Conservation (phyloP, 352 stramenopile species). For the Phytophthora aleatoria region DNA sequence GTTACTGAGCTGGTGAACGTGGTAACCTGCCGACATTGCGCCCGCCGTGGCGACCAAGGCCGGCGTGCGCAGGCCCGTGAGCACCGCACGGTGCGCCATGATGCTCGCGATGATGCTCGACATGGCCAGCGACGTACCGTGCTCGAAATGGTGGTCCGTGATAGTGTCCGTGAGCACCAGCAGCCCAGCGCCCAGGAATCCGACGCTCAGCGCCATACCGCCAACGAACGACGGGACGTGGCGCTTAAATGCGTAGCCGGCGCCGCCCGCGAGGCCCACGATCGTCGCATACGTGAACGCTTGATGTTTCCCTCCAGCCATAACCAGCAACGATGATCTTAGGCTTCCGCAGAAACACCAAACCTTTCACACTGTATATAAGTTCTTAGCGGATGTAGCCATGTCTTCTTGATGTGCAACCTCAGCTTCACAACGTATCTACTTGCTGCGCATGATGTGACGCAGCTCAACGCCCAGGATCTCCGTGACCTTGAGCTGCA, state of each 20-base stretch:
- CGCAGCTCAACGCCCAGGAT: conserved; percentile 86
- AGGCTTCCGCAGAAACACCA: neutral
- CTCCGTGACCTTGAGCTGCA: conserved; percentile 85
- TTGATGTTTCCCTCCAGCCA: conserved; percentile 55
- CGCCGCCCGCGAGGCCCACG: conserved; percentile 61
- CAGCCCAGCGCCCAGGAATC: conserved; percentile 69
- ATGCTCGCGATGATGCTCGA: conserved; percentile 68
- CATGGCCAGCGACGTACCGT: conserved; percentile 73
- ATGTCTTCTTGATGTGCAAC: neutral
- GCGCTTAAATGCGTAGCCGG: conserved; percentile 65
- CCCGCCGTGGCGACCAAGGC: conserved; percentile 52
- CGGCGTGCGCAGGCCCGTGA: conserved; percentile 50
- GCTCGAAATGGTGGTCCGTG: conserved; percentile 70
- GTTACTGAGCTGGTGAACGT: conserved; percentile 69
- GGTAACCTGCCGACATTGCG: conserved; percentile 69
- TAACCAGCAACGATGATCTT: conserved; percentile 3
- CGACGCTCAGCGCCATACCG: conserved; percentile 60
- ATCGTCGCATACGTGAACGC: conserved; percentile 78
- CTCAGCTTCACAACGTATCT: conserved; percentile 9
- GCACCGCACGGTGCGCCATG: conserved; percentile 53
- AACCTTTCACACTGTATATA: conserved; percentile 8
- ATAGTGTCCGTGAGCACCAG: conserved; percentile 75
- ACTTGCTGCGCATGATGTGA: conserved; percentile 87
- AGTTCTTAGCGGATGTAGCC: neutral
- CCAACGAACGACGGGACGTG: conserved; percentile 72